Percentiles rank a stretch among this genome's conserved stretches.
These are phyloP conservation scores for Brassica carinata DNA, from an alignment of 345 rosid genomes.

Conservation along the genomic window DNA sequence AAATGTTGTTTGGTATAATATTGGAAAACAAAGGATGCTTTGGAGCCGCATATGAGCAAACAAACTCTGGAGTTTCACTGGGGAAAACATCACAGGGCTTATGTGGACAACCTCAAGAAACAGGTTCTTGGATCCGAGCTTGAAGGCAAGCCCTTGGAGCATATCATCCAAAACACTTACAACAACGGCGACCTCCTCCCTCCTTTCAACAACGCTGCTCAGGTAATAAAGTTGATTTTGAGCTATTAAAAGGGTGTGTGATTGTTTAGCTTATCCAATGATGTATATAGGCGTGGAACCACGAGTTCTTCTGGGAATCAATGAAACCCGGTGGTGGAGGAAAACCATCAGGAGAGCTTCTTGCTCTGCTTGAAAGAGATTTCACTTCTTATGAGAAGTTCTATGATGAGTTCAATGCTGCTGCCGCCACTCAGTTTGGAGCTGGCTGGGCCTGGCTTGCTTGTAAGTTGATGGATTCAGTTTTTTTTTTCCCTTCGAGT, in stretches of 20 bases:
- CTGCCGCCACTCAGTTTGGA: slow-evolving; percentile 88
- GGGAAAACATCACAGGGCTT: slow-evolving; percentile 92
- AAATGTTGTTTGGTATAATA: slow-evolving; percentile 2
- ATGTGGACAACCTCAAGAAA: slow-evolving; percentile 85
- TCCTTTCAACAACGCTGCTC: slow-evolving; percentile 92
- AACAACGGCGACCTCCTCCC: slow-evolving; percentile 84
- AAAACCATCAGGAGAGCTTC: slow-evolving; percentile 84
- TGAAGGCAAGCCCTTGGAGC: slow-evolving; percentile 65
- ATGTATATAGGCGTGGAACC: slow-evolving; percentile 79
- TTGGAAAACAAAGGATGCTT: slow-evolving; percentile 55
- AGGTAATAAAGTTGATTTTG: slow-evolving; percentile 43
- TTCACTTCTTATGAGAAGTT: slow-evolving; percentile 80
- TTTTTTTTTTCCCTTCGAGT: background rate
- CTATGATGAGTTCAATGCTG: slow-evolving; percentile 59
- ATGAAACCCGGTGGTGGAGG: slow-evolving; percentile 95
- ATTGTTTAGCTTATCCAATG: slow-evolving; percentile 5
- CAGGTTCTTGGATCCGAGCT: slow-evolving; percentile 78
- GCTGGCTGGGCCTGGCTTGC: slow-evolving; percentile 99
- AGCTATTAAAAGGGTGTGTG: slow-evolving; percentile 2
- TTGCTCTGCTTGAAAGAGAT: slow-evolving; percentile 77
- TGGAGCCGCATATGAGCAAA: slow-evolving; percentile 92
- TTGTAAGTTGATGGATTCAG: slow-evolving; percentile 52
- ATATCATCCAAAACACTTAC: slow-evolving; percentile 54
- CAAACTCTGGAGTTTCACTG: slow-evolving; percentile 86
- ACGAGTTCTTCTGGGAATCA: slow-evolving; percentile 93